Evolutionary conservation across 202 grass and related monocot genomes (phyloP), one percentile per base, ranked within the genome.

Genomic region (Bolboschoenoplectus hybrid): DNA sequence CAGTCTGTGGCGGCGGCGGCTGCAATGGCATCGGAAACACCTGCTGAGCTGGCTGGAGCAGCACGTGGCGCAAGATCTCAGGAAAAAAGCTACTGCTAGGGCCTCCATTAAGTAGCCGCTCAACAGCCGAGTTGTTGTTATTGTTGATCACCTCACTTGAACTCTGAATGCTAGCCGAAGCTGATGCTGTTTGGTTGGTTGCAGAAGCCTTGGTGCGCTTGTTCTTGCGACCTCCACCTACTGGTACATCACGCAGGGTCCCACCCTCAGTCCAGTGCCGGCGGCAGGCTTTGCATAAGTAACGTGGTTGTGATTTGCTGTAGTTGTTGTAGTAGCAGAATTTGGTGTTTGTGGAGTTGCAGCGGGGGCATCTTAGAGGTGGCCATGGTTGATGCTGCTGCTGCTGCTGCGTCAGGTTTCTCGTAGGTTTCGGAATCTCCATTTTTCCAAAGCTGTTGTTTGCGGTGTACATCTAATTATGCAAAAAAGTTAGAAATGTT

Each of bases 241-340:
- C 90, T 56, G 97, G 97, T 19, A 98, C 97, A 79, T 96, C 91
- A 82, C 93, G 97, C 81, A 98, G 93, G 49, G 89, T 92, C 60
- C 97, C 97, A 66, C 97, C 97, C 69, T 90, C 85, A 16, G 93
- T 99, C 97, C 97, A 99, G 90, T 99, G 93, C 7, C 93, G 84
- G 40, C 90, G 86, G 74, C 97, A 96, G 38, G 93, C 89, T 77
- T 84, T 90, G 90, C 97, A 98, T 69, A 94, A 62, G 89, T 91
- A 88, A 2, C 97, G 91, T 20, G 97, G 97, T 86, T 98, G 97
- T 84, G 87, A 3, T 67, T 85, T 87, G 90, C 92, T 98, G 91
- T 97, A 94, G 91, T 97, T 97, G 88, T 97, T 94, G 95, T 89
- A 94, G 88, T 94, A 97, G 88, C 95, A 94, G 85, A 97, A 97